Conservation (phyloP, 257 asterid species). For the Solanum bukasovii region DNA sequence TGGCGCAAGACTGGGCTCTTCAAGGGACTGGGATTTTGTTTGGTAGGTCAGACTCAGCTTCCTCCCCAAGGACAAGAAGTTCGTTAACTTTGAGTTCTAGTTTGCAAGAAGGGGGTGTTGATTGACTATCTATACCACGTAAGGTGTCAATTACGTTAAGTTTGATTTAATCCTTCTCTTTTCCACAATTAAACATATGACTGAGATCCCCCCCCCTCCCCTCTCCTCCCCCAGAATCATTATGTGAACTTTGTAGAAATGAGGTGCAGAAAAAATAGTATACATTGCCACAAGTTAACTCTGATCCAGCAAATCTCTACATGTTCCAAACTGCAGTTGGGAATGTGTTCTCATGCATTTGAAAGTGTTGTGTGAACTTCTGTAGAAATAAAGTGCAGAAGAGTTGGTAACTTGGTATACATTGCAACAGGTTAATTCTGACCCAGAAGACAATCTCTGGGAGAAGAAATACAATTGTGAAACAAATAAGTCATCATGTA, state of each 20-base stretch:
- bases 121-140: conserved; percentile 72
- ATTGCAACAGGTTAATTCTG: background rate
- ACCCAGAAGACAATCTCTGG: background rate
- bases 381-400: background rate
- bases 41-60: conserved; percentile 44
- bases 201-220: background rate
- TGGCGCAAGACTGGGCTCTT: conserved; percentile 49
- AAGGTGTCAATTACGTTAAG: background rate
- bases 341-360: background rate
- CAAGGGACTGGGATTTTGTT: conserved; percentile 49
- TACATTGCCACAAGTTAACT: background rate
- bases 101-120: conserved; percentile 49
- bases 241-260: background rate
- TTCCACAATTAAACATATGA: background rate
- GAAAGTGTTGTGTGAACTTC: background rate
- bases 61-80: conserved; percentile 57
- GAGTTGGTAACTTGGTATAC: background rate
- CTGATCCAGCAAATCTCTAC: background rate
- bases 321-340: background rate
- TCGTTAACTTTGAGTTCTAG: conserved; percentile 54
- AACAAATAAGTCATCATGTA: background rate
- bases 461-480: background rate
- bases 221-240: background rate
- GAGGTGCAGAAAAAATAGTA: background rate
- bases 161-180: background rate